Evolutionary conservation across 208 protist genomes (phyloP).

Genomic region (Borovskyia barvae): DNA sequence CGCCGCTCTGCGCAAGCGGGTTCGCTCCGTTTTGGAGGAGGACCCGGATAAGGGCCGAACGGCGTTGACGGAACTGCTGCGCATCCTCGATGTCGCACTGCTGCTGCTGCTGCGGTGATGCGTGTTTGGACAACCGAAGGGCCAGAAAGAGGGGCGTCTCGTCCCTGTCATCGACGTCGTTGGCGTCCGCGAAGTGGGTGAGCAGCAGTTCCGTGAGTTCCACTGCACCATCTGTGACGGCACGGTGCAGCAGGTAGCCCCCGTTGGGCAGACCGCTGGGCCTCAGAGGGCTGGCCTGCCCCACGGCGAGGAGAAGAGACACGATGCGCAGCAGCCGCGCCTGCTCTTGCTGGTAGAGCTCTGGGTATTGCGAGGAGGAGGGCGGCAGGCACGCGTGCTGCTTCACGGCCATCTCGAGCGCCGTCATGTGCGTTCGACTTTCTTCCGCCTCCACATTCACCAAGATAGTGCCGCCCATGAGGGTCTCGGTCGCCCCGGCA

Average conservation of each 20-base stretch:
- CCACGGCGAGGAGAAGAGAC: slow-evolving; percentile 43
- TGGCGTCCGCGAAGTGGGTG: slow-evolving; percentile 63
- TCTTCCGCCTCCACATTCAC: slow-evolving; percentile 74
- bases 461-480: slow-evolving; percentile 6
- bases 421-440: slow-evolving; percentile 26
- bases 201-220: slow-evolving; percentile 46
- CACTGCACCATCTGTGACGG: slow-evolving; percentile 37
- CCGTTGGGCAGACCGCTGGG: slow-evolving; percentile 43
- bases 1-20: slow-evolving; percentile 46
- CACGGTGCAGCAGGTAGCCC: slow-evolving; percentile 58
- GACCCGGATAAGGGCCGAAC: slow-evolving; percentile 32
- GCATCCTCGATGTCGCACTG: neutral
- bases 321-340: slow-evolving; percentile 25
- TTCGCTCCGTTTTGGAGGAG: slow-evolving; percentile 52
- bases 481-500: neutral
- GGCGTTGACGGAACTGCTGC: slow-evolving; percentile 1
- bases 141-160: slow-evolving; percentile 67
- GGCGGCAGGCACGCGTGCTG: slow-evolving; percentile 1
- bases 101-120: neutral
- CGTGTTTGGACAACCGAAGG: slow-evolving; percentile 3
- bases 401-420: slow-evolving; percentile 73
- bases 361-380: neutral
- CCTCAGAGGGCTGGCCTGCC: slow-evolving; percentile 44
- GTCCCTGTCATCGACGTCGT: slow-evolving; percentile 60
- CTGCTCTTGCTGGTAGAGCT: neutral